phyloP scores from a whole-genome alignment of 139 green algal species.

The Tetradesmus lagerheimii region DNA sequence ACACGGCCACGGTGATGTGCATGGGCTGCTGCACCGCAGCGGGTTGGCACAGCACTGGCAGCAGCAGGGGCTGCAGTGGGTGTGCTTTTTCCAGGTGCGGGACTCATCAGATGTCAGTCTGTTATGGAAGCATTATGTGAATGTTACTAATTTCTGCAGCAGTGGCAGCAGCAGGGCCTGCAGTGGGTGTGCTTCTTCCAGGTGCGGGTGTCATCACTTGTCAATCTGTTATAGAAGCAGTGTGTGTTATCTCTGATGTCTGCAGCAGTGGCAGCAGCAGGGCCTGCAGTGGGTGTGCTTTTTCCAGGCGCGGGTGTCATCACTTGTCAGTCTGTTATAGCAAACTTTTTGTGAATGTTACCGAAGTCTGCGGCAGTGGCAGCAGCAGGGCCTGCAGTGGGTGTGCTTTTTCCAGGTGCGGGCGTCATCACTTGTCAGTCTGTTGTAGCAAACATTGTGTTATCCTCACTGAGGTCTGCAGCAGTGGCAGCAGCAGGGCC shows the following conservation, averaged over 20 bases:
- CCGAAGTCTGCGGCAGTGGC: conserved; percentile 82
- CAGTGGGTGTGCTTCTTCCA: conserved; percentile 99
- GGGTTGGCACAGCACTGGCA: conserved; percentile 84
- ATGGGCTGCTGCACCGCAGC: conserved; percentile 89
- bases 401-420: conserved; percentile 95
- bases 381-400: conserved; percentile 86
- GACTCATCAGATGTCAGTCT: background rate
- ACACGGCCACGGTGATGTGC: conserved; percentile 98
- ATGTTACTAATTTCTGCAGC: too few species aligned
- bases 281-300: conserved; percentile 97
- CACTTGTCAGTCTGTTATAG: too few species aligned
- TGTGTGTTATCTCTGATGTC: too few species aligned
- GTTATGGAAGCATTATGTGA: too few species aligned
- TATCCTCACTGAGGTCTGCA: too few species aligned
- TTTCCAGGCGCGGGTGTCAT: conserved; percentile 80
- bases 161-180: conserved; percentile 80
- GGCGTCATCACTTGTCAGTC: background rate
- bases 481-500: conserved; percentile 76
- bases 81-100: conserved; percentile 96
- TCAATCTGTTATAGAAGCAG: too few species aligned
- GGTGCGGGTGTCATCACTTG: conserved; percentile 20
- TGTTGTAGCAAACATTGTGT: too few species aligned
- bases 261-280: conserved; percentile 70
- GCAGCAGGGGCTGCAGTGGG: conserved; percentile 86
- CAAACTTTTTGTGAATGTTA: too few species aligned